Conservation (phyloP, 2,329 filamentous ascomycete genomes). For the Arachnomyces sp. region DNA sequence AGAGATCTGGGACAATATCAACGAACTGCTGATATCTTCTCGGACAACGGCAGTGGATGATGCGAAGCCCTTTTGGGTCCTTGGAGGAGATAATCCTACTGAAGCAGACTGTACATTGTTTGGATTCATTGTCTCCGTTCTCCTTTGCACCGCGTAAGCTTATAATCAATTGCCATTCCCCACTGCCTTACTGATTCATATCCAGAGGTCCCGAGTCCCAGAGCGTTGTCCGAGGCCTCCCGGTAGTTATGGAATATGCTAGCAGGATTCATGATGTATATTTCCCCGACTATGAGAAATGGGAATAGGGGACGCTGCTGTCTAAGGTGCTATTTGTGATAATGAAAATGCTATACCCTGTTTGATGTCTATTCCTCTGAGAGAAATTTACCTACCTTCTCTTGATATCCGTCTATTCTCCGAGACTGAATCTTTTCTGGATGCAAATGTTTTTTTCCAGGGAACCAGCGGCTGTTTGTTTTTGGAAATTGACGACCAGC, state of each 20-base stretch:
- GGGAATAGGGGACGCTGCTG: constrained; percentile 19
- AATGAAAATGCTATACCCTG: too few species aligned
- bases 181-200: not conserved
- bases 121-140: constrained; percentile 48
- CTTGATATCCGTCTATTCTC: too few species aligned
- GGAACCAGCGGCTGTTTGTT: too few species aligned
- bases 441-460: too few species aligned
- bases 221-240: constrained; percentile 39
- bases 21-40: constrained; percentile 34
- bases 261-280: constrained; percentile 48
- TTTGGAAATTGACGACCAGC: too few species aligned
- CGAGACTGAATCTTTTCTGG: too few species aligned
- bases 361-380: too few species aligned
- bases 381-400: too few species aligned
- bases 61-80: constrained; percentile 48
- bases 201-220: constrained; percentile 42
- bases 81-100: constrained; percentile 47
- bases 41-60: constrained; percentile 21
- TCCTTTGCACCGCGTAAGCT: constrained; percentile 50
- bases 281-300: constrained; percentile 51
- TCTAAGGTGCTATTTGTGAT: too few species aligned
- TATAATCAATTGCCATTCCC: not conserved
- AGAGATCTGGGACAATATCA: constrained; percentile 50
- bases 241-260: constrained; percentile 50
- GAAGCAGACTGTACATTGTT: constrained; percentile 53